A percentile compares a stretch with the other conserved stretches of the same genome.
phyloP scores from a whole-genome alignment of 1,284 basidiomycete species.

The Cutaneotrichosporon dermatis region DNA sequence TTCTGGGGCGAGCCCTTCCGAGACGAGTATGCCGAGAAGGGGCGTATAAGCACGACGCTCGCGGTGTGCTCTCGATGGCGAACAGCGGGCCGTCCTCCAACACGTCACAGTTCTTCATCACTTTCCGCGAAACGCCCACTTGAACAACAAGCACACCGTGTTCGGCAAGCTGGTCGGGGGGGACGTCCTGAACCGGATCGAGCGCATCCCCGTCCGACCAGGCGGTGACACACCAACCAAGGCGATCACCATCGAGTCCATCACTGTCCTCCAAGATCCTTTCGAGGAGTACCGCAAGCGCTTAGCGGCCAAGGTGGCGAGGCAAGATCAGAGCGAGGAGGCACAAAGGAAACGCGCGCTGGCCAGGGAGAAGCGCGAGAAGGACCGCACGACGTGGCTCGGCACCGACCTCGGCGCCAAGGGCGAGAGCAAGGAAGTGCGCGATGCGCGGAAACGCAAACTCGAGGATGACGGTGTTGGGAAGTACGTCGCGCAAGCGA shows the following conservation, averaged over 20 bases:
- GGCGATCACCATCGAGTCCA: slow-evolving; percentile 57
- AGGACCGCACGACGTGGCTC: slow-evolving; percentile 51
- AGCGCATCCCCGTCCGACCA: slow-evolving; percentile 71
- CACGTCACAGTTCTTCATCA: slow-evolving; percentile 85
- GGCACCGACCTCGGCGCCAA: slow-evolving; percentile 48
- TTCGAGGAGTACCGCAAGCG: slow-evolving; percentile 50
- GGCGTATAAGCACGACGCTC: slow-evolving; percentile 74
- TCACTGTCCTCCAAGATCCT: slow-evolving; percentile 51
- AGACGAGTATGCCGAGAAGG: slow-evolving; percentile 82
- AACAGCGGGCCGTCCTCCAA: slow-evolving; percentile 66
- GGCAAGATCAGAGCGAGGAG: slow-evolving; percentile 43
- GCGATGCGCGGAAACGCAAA: slow-evolving; percentile 37
- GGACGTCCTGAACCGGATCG: slow-evolving; percentile 77
- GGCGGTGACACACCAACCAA: slow-evolving; percentile 82
- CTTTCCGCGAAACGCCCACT: slow-evolving; percentile 72
- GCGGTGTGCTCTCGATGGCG: slow-evolving; percentile 80
- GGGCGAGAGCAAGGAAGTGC: slow-evolving; percentile 32
- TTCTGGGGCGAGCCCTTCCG: slow-evolving; percentile 93
- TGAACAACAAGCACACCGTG: slow-evolving; percentile 68
- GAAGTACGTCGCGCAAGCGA: slow-evolving; percentile 45
- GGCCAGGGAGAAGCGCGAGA: slow-evolving; percentile 44
- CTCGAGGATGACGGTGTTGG: slow-evolving; percentile 45
- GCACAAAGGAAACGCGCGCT: slow-evolving; percentile 38
- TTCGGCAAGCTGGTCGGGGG: slow-evolving; percentile 96
- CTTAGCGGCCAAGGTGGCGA: slow-evolving; percentile 44